Conservation (phyloP, 2,329 filamentous ascomycete species). For the Microsporum canis region DNA sequence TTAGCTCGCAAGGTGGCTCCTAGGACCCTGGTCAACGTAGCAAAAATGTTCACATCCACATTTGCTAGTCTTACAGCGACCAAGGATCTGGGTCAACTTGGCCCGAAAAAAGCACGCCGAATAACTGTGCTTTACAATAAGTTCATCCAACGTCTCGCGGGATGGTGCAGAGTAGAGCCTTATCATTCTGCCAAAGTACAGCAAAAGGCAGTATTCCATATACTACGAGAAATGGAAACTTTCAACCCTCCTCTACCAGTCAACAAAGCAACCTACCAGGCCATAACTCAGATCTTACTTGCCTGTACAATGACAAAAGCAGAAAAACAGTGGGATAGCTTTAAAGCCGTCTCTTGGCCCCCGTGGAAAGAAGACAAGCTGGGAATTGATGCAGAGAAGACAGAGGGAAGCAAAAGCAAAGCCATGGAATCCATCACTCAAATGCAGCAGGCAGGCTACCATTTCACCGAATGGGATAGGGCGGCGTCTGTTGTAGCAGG, state of each 20-base stretch:
- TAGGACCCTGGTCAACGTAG: slow-evolving; percentile 33
- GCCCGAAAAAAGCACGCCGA: slow-evolving; percentile 17
- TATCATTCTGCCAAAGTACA: slow-evolving; percentile 40
- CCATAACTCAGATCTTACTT: slow-evolving; percentile 46
- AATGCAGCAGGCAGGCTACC: slow-evolving; percentile 51
- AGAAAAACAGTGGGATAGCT: slow-evolving; percentile 47
- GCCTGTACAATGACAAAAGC: slow-evolving; percentile 44
- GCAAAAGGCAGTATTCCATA: slow-evolving; percentile 46
- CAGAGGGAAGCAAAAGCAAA: slow-evolving; percentile 46
- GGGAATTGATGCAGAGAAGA: slow-evolving; percentile 48
- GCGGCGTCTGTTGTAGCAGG: slow-evolving; percentile 46
- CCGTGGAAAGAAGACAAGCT: slow-evolving; percentile 54
- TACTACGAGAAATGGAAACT: slow-evolving; percentile 47
- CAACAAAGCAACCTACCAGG: slow-evolving; percentile 47
- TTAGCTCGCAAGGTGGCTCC: slow-evolving; percentile 43
- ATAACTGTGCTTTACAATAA: slow-evolving; percentile 39
- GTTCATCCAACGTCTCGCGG: slow-evolving; percentile 38
- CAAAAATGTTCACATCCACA: slow-evolving; percentile 29
- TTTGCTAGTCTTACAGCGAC: slow-evolving; percentile 15
- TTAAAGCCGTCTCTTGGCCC: slow-evolving; percentile 53
- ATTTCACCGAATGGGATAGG: slow-evolving; percentile 40
- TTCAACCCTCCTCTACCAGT: slow-evolving; percentile 44
- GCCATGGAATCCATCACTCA: slow-evolving; percentile 45
- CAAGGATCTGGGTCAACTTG: slow-evolving; percentile 7
- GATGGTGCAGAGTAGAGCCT: slow-evolving; percentile 39